These are phyloP conservation scores for Strobilomyces dryophilus DNA, from an alignment of 768 basidiomycete genomes.

Conservation along the genomic window DNA sequence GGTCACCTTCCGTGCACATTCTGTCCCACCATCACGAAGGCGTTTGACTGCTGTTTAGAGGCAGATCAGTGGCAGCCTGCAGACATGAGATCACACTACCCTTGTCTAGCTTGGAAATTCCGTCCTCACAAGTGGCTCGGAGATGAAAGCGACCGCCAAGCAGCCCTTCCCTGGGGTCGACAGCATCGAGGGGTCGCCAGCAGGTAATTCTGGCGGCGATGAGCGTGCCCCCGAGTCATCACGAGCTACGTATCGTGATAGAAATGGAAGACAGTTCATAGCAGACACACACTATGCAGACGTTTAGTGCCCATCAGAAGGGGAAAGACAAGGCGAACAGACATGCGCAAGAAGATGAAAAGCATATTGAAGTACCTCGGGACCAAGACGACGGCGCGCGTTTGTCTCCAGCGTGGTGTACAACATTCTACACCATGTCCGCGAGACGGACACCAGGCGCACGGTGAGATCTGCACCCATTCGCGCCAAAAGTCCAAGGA, in stretches of 20 bases:
- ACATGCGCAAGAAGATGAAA: slow-evolving; percentile 7
- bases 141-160: slow-evolving; percentile 19
- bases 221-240: slow-evolving; percentile 12
- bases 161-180: background rate
- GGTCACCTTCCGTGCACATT: slow-evolving; percentile 6
- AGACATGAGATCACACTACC: slow-evolving; percentile 12
- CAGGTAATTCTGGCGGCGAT: slow-evolving; percentile 8
- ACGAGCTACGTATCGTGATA: slow-evolving; percentile 20
- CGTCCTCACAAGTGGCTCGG: slow-evolving; percentile 12
- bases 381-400: slow-evolving; percentile 1
- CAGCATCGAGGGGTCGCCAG: slow-evolving; percentile 1
- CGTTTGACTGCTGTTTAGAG: slow-evolving; percentile 3
- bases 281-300: slow-evolving; percentile 5
- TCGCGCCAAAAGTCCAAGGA: slow-evolving; percentile 1
- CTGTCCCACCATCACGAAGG: slow-evolving; percentile 14
- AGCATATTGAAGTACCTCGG: slow-evolving; percentile 1
- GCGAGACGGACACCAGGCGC: slow-evolving; percentile 9
- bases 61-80: slow-evolving; percentile 18
- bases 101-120: slow-evolving; percentile 12
- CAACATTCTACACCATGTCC: slow-evolving; percentile 1
- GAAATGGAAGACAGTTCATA: slow-evolving; percentile 20
- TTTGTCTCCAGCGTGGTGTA: slow-evolving; percentile 6
- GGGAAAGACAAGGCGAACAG: background rate
- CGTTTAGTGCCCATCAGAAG: slow-evolving; percentile 12
- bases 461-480: slow-evolving; percentile 4